Base-by-base conservation (phyloP, 441 rosid species). In the Syzygium syzygioides region DNA sequence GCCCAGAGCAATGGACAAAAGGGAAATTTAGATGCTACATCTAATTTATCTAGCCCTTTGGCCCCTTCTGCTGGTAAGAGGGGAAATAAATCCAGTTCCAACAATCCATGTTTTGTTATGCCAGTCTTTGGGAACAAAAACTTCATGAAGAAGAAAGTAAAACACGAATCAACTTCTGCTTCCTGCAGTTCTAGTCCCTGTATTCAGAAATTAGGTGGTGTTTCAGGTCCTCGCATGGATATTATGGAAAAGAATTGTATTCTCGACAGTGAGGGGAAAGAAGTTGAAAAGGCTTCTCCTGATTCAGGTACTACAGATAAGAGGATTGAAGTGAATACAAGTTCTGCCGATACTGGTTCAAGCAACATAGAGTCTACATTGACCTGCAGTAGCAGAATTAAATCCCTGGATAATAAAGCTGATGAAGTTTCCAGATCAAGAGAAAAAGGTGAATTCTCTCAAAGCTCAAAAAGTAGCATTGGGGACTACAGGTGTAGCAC, bases 381-480 rank as follows among this genome's bases (percentile, higher is more conserved):
- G 87, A 92, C 87, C 87, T 89, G 92, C 56, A 87, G 64, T 87
- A 88, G 80, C 84, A 89, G 90, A 90, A 87, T 86, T 56, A 94
- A 90, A 89, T 88, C 91, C 59, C 41, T 89, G 59, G 88, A 91
- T 87, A 79, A 86, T 56, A 94, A 91, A 92, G 89, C 91, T 87
- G 96, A 94, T 85, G 96, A 93, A 85, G 93, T 89, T 90, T 92
- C 94, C 86, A 91, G 93, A 89, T 92, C 94, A 87, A 93, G 94
- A 89, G 96, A 94, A 66, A 95, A 94, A 90, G 94, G 95, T 18
- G 96, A 95, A 86, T 93, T 95, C 91, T 95, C 98, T 60, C 97
- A 94, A 87, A 96, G 96, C 93, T 96, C 97, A n/a, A 96, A 96
- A 93, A 95, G 98, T 91, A 96, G 97, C 92, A 94, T 95, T 6